Base-by-base conservation (phyloP, 208 protist genomes). In the Trypanosoma boissoni region DNA sequence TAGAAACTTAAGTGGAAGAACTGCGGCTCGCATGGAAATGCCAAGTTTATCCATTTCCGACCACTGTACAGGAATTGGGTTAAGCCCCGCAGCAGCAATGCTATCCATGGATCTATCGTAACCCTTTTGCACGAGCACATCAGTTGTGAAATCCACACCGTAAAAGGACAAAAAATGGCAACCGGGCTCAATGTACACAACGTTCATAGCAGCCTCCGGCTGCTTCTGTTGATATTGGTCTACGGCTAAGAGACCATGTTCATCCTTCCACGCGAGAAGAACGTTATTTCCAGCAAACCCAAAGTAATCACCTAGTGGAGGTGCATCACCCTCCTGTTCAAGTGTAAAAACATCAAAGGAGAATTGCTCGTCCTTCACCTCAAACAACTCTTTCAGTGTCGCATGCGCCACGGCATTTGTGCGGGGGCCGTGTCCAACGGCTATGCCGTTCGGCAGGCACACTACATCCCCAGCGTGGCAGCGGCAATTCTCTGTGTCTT, bases 31-130 rank as follows among this genome's bases (percentile, higher is more conserved):
- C 85, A 96, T 96, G 9, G 90, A 96, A 32, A 96, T 80, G 26
- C 90, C 90, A 20, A 96, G 71, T 61, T 96, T 96, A 45, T 94
- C 87, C 84, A 96, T 91, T 64, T 96, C 90, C 18, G 90, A 94
- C 87, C 90, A 96, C 72, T 92, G 80, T 55, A 94, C 83, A n/a
- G 90, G 74, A 57, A 96, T 92, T 0, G 90, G 90, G 43, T 94
- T 94, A 4, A 96, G 70, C 2, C 90, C 90, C 5, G 83, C 87
- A 1, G 84, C 83, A 12, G 87, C 85, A 45, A 96, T 67, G 49
- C 74, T 83, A 42, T 96, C 90, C 85, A 96, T 94, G 16, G 87
- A 93, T 18, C 84, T 71, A 42, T 96, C 90, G 52, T 90, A 96
- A 0, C 90, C 90, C 41, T 88, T 86, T 72, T 96, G 90, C 39